Evolutionary conservation across 306 rosid genomes (phyloP), one percentile per base, ranked within the genome.

Genomic region (Ziziphus jujuba): DNA sequence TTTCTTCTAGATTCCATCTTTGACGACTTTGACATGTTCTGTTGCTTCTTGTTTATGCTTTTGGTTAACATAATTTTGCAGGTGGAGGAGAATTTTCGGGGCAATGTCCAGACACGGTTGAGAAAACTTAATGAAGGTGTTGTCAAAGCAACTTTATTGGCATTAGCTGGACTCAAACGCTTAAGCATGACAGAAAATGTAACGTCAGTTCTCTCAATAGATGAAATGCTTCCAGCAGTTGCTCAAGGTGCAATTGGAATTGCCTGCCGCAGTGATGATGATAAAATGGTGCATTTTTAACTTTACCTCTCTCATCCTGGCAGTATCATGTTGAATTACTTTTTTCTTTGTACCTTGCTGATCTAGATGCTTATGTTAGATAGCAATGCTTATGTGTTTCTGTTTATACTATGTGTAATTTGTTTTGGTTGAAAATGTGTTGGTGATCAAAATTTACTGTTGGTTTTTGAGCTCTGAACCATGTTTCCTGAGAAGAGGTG

Each of bases 31-130:
- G 43, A 15, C 17, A 5, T 25, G 10, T 71, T 15, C 38, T 47
- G 11, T 60, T 67, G 7, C 63, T 28, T 23, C 4, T 23, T 33
- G 38, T 45, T 58, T 35, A 63, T 50, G 21, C 52, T 65, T 40
- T 70, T 34, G 40, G 69, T 31, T 47, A 35, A 67, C 66, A 16
- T 75, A 59, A 45, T 70, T 61, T 72, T 72, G 50, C 77, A 93
- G 99, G 99, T 90, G 72, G 86, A 67, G 66, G 97, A 93, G 48
- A 93, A 93, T 71, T 93, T 90, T 66, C 87, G 99, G n/a, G 99
- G 99, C 20, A 93, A 93, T 72, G 99, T 93, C 70, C 97, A 93
- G 74, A 83, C 97, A 48, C 81, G 99, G 48, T 66, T 93, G 78
- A 90, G 61, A 81, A 93, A 93, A 67, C 89, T 93, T 62, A 82